Evolutionary conservation across 2,329 filamentous ascomycete species (phyloP).

Genomic region (Lizonia empirigonia): DNA sequence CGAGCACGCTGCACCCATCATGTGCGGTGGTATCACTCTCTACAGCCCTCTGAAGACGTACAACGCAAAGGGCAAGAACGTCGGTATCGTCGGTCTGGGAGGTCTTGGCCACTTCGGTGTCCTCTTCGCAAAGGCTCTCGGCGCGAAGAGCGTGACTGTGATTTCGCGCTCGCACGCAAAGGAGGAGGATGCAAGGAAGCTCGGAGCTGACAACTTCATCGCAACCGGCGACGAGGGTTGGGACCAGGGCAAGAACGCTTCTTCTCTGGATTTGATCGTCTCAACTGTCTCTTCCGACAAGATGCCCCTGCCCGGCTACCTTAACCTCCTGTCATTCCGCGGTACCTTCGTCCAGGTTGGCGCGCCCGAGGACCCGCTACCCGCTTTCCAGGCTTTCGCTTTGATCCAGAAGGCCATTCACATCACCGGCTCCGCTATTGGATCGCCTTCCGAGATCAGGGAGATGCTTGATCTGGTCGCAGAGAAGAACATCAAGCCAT

Average conservation of each 20-base stretch:
- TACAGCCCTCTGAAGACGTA: slow-evolving; percentile 78
- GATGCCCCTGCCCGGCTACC: slow-evolving; percentile 65
- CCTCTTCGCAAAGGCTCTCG: slow-evolving; percentile 72
- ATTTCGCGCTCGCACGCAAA: slow-evolving; percentile 66
- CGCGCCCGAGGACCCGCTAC: slow-evolving; percentile 60
- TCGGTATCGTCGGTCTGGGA: slow-evolving; percentile 74
- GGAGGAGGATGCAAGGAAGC: slow-evolving; percentile 63
- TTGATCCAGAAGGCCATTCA: slow-evolving; percentile 50
- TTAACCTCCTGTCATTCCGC: slow-evolving; percentile 62
- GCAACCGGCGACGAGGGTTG: slow-evolving; percentile 62
- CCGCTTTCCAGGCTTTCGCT: slow-evolving; percentile 58
- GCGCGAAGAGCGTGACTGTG: slow-evolving; percentile 68
- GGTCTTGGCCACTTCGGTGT: slow-evolving; percentile 76
- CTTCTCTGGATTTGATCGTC: slow-evolving; percentile 64
- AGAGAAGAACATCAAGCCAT: slow-evolving; percentile 63
- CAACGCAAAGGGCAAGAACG: slow-evolving; percentile 76
- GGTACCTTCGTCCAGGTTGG: slow-evolving; percentile 71
- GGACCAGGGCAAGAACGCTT: slow-evolving; percentile 62
- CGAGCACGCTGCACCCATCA: slow-evolving; percentile 72
- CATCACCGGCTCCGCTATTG: slow-evolving; percentile 33
- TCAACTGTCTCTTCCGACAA: slow-evolving; percentile 57
- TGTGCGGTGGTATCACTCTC: slow-evolving; percentile 81
- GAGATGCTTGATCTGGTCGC: slow-evolving; percentile 61
- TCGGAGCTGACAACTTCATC: slow-evolving; percentile 67
- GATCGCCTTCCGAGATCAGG: slow-evolving; percentile 29